Conservation (phyloP, 176 grass and related monocot species). For the Canna indica region DNA sequence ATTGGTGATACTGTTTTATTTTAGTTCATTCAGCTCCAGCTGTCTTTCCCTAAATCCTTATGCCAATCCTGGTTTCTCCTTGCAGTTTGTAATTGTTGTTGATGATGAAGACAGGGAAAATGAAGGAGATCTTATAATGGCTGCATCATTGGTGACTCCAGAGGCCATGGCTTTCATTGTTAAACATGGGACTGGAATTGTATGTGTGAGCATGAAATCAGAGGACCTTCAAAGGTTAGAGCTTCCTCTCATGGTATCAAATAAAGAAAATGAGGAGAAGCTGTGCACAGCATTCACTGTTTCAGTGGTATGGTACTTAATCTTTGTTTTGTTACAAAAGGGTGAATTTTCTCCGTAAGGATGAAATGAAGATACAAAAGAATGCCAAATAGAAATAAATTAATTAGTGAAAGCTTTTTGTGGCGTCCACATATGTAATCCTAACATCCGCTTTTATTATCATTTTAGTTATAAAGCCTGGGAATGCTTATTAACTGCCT, state of each 20-base stretch:
- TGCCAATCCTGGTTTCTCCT: slow-evolving; percentile 3
- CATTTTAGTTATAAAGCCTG: background rate
- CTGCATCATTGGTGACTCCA: slow-evolving; percentile 61
- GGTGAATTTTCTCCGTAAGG: background rate
- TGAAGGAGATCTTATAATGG: slow-evolving; percentile 81
- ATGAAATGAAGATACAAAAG: background rate
- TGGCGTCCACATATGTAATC: no score
- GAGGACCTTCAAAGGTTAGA: slow-evolving; percentile 64
- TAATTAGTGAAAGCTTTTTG: background rate
- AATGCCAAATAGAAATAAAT: background rate
- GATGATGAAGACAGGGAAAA: slow-evolving; percentile 91
- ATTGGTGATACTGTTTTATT: slow-evolving; percentile 24
- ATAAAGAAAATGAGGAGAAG: slow-evolving; percentile 87
- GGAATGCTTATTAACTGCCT: background rate
- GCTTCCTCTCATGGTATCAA: slow-evolving; percentile 73
- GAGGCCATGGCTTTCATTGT: slow-evolving; percentile 91
- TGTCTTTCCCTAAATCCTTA: background rate
- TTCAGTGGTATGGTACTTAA: slow-evolving; percentile 55
- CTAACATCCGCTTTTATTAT: background rate
- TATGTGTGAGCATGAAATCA: slow-evolving; percentile 87
- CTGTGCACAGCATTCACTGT: slow-evolving; percentile 77
- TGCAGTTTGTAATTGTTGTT: slow-evolving; percentile 82
- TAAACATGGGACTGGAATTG: slow-evolving; percentile 72
- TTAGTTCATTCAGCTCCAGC: background rate
- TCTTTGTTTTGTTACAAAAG: background rate